phyloP scores from a whole-genome alignment of 176 grass and related monocot species.

The Carex scoparia region DNA sequence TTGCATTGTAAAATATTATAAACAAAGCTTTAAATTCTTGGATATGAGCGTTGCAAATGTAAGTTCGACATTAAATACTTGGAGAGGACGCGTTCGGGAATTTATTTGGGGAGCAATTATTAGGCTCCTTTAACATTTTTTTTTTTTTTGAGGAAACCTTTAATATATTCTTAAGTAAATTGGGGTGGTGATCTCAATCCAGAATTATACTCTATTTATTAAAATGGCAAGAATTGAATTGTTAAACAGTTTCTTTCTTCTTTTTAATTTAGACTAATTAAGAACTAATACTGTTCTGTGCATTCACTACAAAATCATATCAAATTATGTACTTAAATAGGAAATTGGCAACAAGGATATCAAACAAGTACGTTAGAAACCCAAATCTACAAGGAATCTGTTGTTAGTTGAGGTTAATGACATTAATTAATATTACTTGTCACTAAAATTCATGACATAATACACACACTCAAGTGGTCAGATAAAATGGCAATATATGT shows the following conservation, averaged over 20 bases:
- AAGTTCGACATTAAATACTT: too few species aligned
- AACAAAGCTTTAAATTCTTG: too few species aligned
- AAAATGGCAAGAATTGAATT: neutral
- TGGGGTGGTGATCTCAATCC: neutral
- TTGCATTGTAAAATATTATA: too few species aligned
- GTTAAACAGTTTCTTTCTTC: neutral
- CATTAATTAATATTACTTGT: constrained; percentile 22
- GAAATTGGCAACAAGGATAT: neutral
- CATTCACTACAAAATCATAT: too few species aligned
- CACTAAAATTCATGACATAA: constrained; percentile 38
- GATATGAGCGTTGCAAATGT: too few species aligned
- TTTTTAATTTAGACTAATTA: neutral
- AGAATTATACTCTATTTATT: neutral
- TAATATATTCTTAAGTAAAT: neutral
- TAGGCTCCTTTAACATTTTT: too few species aligned
- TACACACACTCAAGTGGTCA: constrained; percentile 27
- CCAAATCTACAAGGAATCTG: constrained; percentile 45
- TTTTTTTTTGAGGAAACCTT: too few species aligned
- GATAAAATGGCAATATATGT: neutral
- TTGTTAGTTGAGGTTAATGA: constrained; percentile 38
- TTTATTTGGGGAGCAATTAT: too few species aligned
- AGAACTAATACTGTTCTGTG: neutral
- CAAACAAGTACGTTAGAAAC: constrained; percentile 28
- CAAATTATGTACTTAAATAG: too few species aligned
- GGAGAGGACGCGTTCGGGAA: too few species aligned